Evolutionary conservation across 352 stramenopile genomes (phyloP).

Genomic region (Phytophthora litchii): DNA sequence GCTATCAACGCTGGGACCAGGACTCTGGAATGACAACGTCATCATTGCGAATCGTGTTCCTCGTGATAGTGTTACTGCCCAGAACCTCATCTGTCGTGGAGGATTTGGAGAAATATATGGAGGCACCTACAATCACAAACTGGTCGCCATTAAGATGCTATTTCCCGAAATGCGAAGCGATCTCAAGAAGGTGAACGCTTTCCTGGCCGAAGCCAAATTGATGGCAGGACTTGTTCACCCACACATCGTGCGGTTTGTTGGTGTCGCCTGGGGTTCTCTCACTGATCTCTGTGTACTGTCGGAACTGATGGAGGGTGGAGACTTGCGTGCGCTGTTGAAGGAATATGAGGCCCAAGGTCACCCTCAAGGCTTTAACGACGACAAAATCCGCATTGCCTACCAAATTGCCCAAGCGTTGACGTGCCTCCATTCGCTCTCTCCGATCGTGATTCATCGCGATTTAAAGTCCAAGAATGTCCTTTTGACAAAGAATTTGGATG

Average conservation of each 20-base stretch:
- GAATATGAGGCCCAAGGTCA: conserved; percentile 12
- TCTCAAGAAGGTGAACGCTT: conserved; percentile 43
- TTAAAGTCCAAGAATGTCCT: conserved; percentile 56
- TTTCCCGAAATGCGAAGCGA: conserved; percentile 23
- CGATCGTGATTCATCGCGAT: conserved; percentile 40
- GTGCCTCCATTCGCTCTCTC: conserved; percentile 14
- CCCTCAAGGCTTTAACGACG: conserved; percentile 22
- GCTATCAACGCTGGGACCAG: background rate
- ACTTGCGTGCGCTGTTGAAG: conserved; percentile 34
- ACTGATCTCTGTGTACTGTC: conserved; percentile 38
- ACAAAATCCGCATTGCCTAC: conserved; percentile 38
- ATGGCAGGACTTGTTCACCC: conserved; percentile 50
- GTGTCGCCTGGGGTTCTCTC: conserved; percentile 44
- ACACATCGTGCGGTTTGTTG: conserved; percentile 56
- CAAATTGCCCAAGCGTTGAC: conserved; percentile 39
- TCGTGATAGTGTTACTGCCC: background rate
- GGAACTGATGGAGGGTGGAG: conserved; percentile 45
- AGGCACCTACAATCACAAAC: conserved; percentile 40
- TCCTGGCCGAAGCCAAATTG: conserved; percentile 46
- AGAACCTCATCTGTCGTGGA: conserved; percentile 6
- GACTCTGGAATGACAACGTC: background rate
- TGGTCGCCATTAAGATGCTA: conserved; percentile 53
- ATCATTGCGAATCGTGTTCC: background rate
- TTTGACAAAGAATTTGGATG: conserved; percentile 21
- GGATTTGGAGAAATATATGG: conserved; percentile 50